Evolutionary conservation across 331 rosid genomes (phyloP).

Genomic region (Quercus phellos): DNA sequence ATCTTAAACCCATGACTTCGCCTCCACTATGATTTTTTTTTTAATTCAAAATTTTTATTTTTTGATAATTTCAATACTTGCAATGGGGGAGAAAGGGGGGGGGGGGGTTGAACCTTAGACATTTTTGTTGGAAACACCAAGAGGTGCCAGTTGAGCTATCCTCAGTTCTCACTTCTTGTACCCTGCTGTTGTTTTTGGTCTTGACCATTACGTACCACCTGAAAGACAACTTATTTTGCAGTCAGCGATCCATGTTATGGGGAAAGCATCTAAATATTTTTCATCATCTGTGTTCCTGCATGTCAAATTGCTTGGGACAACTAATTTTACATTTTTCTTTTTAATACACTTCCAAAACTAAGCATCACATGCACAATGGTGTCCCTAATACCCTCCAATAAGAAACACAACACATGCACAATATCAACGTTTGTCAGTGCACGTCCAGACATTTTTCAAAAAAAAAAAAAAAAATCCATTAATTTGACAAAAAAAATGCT

Average conservation of each 20-base stretch:
- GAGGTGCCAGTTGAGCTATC: not conserved
- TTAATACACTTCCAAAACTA: not conserved
- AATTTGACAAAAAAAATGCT: too few species aligned
- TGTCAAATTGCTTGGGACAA: not conserved
- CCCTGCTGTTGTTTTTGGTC: not conserved
- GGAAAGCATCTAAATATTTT: not conserved
- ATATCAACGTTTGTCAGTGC: too few species aligned
- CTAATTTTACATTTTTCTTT: not conserved
- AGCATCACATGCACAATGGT: too few species aligned
- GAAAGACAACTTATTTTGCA: not conserved
- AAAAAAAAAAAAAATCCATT: too few species aligned
- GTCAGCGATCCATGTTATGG: not conserved
- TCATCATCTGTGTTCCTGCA: not conserved
- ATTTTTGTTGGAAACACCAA: too few species aligned
- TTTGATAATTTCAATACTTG: too few species aligned
- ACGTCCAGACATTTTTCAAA: too few species aligned
- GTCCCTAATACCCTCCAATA: too few species aligned
- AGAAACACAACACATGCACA: too few species aligned
- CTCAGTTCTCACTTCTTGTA: not conserved
- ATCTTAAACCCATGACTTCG: not conserved
- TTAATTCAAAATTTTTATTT: too few species aligned
- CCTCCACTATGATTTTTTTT: not conserved
- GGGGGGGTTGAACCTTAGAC: too few species aligned
- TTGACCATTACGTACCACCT: not conserved
- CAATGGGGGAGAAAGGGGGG: too few species aligned